Conservation (phyloP, 2,329 filamentous ascomycete species). For the Truncatella angustata region DNA sequence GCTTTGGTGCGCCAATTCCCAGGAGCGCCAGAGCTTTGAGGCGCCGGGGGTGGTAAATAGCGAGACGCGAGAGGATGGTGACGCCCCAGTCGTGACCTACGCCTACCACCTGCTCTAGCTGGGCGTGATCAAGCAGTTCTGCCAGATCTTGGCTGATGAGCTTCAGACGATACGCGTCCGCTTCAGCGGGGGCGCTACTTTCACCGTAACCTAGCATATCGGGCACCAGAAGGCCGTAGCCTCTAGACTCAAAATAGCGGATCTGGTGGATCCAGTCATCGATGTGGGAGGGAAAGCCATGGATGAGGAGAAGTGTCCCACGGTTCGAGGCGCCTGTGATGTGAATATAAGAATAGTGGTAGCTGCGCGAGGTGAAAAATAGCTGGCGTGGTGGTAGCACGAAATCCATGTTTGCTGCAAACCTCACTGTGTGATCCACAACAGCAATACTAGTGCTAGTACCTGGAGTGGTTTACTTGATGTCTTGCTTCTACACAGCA, state of each 20-base stretch:
- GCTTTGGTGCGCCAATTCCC: conserved; percentile 34
- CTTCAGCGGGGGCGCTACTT: conserved; percentile 29
- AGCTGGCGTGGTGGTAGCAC: not conserved
- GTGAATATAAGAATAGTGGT: conserved; percentile 9
- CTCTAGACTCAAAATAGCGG: conserved; percentile 26
- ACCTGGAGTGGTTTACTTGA: not conserved
- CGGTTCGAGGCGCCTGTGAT: not conserved
- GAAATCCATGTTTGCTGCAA: too few species aligned
- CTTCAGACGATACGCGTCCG: conserved; percentile 27
- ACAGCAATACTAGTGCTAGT: not conserved
- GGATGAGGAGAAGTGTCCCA: conserved; percentile 8
- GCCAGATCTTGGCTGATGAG: conserved; percentile 28
- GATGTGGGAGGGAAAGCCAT: conserved; percentile 12
- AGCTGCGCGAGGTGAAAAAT: conserved; percentile 25
- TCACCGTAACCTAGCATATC: conserved; percentile 32
- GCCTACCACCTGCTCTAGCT: conserved; percentile 27
- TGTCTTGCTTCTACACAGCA: not conserved
- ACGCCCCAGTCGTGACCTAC: conserved; percentile 45
- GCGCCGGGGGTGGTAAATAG: conserved; percentile 33
- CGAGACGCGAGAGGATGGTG: conserved; percentile 31
- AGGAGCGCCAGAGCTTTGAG: conserved; percentile 33
- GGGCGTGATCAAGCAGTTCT: conserved; percentile 30
- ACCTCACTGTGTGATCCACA: too few species aligned
- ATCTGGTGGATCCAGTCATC: conserved; percentile 12
- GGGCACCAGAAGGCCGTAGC: conserved; percentile 28